phyloP scores from a whole-genome alignment of 768 basidiomycete genomes.

The Kwoniella europaea region DNA sequence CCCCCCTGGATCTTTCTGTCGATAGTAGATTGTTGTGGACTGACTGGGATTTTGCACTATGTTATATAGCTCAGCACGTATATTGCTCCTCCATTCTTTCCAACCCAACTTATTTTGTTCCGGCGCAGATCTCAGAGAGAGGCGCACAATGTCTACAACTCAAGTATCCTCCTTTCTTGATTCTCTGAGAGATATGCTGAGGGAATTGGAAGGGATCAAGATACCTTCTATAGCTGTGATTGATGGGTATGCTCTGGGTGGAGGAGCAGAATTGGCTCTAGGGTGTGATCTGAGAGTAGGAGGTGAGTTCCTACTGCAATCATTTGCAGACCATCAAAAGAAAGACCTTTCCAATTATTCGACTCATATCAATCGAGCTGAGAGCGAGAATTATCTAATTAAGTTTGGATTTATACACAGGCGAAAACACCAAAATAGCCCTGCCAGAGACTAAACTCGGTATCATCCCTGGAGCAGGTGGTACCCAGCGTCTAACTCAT shows the following conservation, averaged over 20 bases:
- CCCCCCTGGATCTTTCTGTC: too few relatives aligned
- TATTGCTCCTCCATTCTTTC: conserved; percentile 81
- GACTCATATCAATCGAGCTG: too few relatives aligned
- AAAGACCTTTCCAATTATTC: background rate
- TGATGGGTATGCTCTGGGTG: conserved; percentile 89
- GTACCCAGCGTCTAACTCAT: conserved; percentile 84
- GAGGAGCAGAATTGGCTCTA: conserved; percentile 85
- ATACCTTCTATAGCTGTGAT: conserved; percentile 87
- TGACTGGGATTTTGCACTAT: too few relatives aligned
- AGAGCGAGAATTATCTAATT: background rate
- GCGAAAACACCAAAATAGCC: conserved; percentile 71
- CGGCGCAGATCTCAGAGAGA: conserved; percentile 85
- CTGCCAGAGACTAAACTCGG: conserved; percentile 93
- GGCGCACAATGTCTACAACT: conserved; percentile 75
- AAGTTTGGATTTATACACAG: conserved; percentile 9
- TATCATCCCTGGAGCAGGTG: conserved; percentile 92
- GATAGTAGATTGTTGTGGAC: too few relatives aligned
- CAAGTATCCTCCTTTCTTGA: conserved; percentile 79
- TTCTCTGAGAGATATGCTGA: conserved; percentile 72
- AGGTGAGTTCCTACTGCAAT: conserved; percentile 62
- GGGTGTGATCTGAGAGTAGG: conserved; percentile 90
- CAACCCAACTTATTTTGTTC: conserved; percentile 82
- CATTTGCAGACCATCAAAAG: background rate
- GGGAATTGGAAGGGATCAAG: conserved; percentile 76
- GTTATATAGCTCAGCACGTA: conserved; percentile 65